phyloP scores from a whole-genome alignment of 2,329 filamentous ascomycete genomes.

The Arthrobotrys megalospora region DNA sequence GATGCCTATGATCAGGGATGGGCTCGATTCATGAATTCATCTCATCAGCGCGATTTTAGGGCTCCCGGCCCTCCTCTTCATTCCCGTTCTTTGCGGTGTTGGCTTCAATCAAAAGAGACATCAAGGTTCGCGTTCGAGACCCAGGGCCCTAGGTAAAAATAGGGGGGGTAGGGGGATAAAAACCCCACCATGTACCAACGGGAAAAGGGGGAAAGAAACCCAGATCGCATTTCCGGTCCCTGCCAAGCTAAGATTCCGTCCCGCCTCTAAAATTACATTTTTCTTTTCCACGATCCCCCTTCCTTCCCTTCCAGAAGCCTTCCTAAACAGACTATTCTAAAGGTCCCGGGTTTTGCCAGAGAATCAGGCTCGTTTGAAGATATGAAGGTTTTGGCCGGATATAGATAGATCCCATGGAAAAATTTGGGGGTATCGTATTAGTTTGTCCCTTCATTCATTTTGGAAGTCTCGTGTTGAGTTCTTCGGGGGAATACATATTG shows the following conservation, averaged over 20 bases:
- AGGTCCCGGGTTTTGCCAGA: conserved; percentile 4
- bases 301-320: conserved; percentile 50
- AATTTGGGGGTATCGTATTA: neutral
- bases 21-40: conserved; percentile 15
- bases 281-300: neutral
- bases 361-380: conserved; percentile 33
- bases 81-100: conserved; percentile 23
- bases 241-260: conserved; percentile 44
- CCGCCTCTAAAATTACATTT: conserved; percentile 53
- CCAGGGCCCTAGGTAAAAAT: conserved; percentile 2
- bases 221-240: conserved; percentile 35
- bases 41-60: conserved; percentile 16
- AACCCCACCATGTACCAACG: conserved; percentile 12
- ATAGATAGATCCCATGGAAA: conserved; percentile 11
- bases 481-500: neutral
- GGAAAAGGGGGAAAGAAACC: conserved; percentile 20
- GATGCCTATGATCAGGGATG: conserved; percentile 19
- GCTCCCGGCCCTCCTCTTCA: conserved; percentile 4
- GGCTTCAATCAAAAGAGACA: conserved; percentile 22
- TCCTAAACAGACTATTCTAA: conserved; percentile 26
- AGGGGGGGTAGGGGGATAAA: conserved; percentile 9
- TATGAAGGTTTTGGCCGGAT: conserved; percentile 6
- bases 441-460: conserved; percentile 18
- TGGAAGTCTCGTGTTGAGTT: neutral
- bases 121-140: neutral